phyloP scores from a whole-genome alignment of 768 basidiomycete genomes.

The Ramaria sp. region DNA sequence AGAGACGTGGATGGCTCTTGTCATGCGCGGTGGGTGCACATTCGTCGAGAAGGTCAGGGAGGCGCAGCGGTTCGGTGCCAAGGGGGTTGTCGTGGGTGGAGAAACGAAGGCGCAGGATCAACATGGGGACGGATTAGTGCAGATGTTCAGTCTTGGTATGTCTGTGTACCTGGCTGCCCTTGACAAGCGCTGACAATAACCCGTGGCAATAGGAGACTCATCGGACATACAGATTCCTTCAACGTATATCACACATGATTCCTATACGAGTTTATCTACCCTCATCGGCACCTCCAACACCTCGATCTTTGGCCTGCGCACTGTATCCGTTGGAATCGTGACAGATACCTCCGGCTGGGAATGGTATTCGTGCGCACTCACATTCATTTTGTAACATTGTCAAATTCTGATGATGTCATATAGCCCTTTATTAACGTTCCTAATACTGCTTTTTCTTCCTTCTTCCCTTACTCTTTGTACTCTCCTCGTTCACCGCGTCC shows the following conservation, averaged over 20 bases:
- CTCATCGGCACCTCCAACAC: slow-evolving; percentile 68
- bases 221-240: slow-evolving; percentile 77
- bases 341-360: slow-evolving; percentile 81
- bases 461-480: slow-evolving; percentile 84
- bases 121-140: slow-evolving; percentile 66
- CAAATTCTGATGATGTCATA: slow-evolving; percentile 9
- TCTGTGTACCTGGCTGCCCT: slow-evolving; percentile 7
- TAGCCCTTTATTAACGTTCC: slow-evolving; percentile 77
- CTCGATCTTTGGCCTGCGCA: slow-evolving; percentile 65
- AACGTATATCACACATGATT: slow-evolving; percentile 79
- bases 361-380: slow-evolving; percentile 72
- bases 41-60: slow-evolving; percentile 74
- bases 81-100: slow-evolving; percentile 88
- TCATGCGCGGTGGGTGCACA: slow-evolving; percentile 82
- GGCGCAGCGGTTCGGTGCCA: slow-evolving; percentile 56
- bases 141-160: slow-evolving; percentile 87
- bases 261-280: slow-evolving; percentile 60
- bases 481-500: slow-evolving; percentile 79
- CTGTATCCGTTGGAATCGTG: slow-evolving; percentile 66
- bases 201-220: slow-evolving; percentile 51
- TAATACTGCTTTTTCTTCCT: slow-evolving; percentile 83
- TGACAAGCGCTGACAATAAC: slow-evolving; percentile 4
- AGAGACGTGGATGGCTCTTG: slow-evolving; percentile 83
- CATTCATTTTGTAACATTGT: slow-evolving; percentile 1
- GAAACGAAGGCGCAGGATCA: slow-evolving; percentile 54